Conservation (phyloP, 2,329 filamentous ascomycete species). For the Didymella sp. region DNA sequence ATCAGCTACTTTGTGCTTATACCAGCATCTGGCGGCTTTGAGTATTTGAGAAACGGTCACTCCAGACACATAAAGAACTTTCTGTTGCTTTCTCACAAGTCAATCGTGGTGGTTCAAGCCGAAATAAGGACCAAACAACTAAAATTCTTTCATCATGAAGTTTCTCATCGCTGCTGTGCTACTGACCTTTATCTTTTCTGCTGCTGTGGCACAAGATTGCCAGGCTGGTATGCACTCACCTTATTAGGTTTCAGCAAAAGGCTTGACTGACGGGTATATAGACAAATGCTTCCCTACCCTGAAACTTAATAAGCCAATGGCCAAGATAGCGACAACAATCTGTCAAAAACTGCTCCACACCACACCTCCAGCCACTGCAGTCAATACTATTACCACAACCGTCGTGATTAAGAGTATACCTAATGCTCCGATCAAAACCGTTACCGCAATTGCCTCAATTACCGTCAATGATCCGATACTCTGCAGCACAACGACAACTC, state of each 20-base stretch:
- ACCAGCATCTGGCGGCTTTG: too few relatives aligned
- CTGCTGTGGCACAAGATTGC: background rate
- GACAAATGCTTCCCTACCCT: background rate
- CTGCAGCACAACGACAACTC: background rate
- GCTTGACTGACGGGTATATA: background rate
- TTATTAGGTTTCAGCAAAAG: background rate
- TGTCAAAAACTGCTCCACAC: background rate
- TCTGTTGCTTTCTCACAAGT: too few relatives aligned
- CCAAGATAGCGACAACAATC: background rate
- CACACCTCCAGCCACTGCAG: background rate
- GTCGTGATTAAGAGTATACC: background rate
- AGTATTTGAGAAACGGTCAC: too few relatives aligned
- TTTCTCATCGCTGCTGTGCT: background rate
- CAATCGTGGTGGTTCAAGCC: too few relatives aligned
- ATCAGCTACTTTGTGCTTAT: too few relatives aligned
- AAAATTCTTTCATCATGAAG: background rate
- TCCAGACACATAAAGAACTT: too few relatives aligned
- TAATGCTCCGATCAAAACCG: background rate
- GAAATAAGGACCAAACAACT: too few relatives aligned
- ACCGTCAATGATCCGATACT: background rate
- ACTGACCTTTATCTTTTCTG: background rate
- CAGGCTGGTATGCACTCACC: background rate
- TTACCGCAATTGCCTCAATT: background rate
- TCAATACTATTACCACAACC: background rate
- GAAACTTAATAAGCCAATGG: background rate